Percentiles rank a stretch among this genome's conserved stretches.
phyloP scores from a whole-genome alignment of 192 early-diverging fungal genomes.

The Rhizophagus sp. region DNA sequence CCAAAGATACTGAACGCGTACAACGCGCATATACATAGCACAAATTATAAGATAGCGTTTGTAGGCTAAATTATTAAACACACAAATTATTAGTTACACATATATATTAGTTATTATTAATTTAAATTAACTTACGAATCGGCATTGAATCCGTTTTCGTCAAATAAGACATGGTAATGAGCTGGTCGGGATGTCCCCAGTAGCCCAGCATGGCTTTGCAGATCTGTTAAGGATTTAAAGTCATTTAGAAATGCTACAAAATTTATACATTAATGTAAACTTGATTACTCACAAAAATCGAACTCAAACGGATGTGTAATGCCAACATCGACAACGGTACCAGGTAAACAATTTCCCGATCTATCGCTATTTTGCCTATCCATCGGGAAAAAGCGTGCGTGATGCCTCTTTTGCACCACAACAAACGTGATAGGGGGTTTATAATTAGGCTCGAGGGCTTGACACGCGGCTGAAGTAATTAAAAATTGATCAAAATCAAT shows the following conservation, averaged over 20 bases:
- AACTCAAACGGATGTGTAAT: conserved; percentile 80
- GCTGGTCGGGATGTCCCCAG: conserved; percentile 94
- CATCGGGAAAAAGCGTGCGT: conserved; percentile 81
- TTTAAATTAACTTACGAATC: conserved; percentile 44
- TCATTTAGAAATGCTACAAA: background rate
- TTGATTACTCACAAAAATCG: conserved; percentile 69
- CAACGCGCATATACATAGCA: too few species aligned
- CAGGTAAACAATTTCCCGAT: conserved; percentile 80
- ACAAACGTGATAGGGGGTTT: conserved; percentile 80
- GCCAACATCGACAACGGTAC: conserved; percentile 75
- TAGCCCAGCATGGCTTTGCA: conserved; percentile 88
- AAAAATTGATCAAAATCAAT: conserved; percentile 18
- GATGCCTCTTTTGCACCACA: conserved; percentile 88
- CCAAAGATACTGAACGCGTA: too few species aligned
- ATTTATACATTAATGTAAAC: background rate
- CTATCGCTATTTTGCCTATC: conserved; percentile 62
- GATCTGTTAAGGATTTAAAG: conserved; percentile 33
- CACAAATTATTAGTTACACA: too few species aligned
- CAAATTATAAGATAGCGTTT: too few species aligned
- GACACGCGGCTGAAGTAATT: conserved; percentile 55
- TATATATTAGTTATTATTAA: too few species aligned
- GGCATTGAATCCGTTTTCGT: conserved; percentile 79
- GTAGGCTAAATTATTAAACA: too few species aligned
- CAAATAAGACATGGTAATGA: conserved; percentile 90
- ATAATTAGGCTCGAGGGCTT: conserved; percentile 66